phyloP scores from a whole-genome alignment of 805 yeast genomes.

The Spathaspora gorwiae region DNA sequence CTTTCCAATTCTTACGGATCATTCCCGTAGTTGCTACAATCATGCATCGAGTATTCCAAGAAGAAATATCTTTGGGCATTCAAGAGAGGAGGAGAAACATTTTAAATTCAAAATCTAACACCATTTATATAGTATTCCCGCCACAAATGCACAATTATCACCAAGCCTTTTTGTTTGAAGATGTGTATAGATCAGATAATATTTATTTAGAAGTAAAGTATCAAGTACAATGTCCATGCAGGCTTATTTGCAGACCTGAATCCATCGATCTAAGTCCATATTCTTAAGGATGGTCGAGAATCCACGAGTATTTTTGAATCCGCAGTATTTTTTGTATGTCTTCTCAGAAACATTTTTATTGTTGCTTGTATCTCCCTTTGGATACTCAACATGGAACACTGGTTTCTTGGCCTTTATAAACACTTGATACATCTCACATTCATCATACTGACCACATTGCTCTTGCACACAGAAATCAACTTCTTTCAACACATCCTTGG shows the following conservation, averaged over 20 bases:
- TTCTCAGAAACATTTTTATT: conserved; percentile 5
- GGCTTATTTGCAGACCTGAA: neutral
- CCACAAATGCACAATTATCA: too few species aligned
- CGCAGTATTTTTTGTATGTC: conserved; percentile 7
- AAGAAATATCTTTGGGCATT: too few species aligned
- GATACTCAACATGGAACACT: conserved; percentile 23
- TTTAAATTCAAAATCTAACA: too few species aligned
- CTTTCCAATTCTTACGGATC: too few species aligned
- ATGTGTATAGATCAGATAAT: too few species aligned
- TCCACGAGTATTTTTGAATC: conserved; percentile 5
- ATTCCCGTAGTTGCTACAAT: too few species aligned
- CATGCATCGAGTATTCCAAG: too few species aligned
- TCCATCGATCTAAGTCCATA: conserved; percentile 18
- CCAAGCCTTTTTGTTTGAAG: too few species aligned
- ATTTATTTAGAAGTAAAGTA: too few species aligned
- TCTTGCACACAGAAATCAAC: conserved; percentile 24
- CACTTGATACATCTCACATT: conserved; percentile 14
- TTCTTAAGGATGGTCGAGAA: conserved; percentile 20
- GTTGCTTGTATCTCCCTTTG: conserved; percentile 14
- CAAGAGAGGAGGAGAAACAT: too few species aligned
- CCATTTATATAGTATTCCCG: too few species aligned
- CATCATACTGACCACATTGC: conserved; percentile 21
- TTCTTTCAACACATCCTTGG: conserved; percentile 10
- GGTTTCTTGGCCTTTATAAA: conserved; percentile 15
- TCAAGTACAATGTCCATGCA: too few species aligned